Base-by-base conservation (phyloP, 106 monocot genomes). In the Dendrobium catenatum region DNA sequence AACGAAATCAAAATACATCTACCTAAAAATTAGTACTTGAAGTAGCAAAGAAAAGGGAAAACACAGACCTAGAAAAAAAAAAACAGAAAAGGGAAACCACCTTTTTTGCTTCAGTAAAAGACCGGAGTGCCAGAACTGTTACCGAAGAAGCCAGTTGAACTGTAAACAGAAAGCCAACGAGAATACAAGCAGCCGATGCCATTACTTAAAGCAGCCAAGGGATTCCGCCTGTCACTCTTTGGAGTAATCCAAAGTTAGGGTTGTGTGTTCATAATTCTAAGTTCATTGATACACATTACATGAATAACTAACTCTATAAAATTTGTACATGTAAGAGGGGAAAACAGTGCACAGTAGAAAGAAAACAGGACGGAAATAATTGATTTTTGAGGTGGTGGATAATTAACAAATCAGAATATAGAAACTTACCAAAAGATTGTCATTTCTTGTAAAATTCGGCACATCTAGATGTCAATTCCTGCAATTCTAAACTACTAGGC, bases 111-210 rank as follows among this genome's bases (percentile, higher is more conserved):
- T 89, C 91, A 16, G 80, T 29, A 55, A 79, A 48, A 5, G 80
- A 61, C 27, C 85, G 91, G 42, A 89, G 42, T 10, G 87, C 78
- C 41, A 83, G 85, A 72, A 92, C 82, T 75, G 86, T 79, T 3
- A 87, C 72, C 17, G 91, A 85, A 31, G 91, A 91, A 61, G 85
- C 85, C 0, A 83, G 31, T 9, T 88, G 86, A 47, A 91, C 49
- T 1, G 84, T 76, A 75, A 91, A 77, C 5, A 91, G 7, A 22
- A 85, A 82, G 4, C 89, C 91, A 3, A 81, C 2, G 22, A 89
- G 9, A 55, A 79, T 26, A 1, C 78, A 84, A 6, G 81, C 80
- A 5, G 85, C 87, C 13, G 80, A 75, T 15, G 72, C 85, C 59
- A 87, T 29, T 22, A 59, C 37, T 9, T 77, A 78, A 29, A 89